Base-by-base conservation (phyloP, 2,329 filamentous ascomycete genomes). In the Nemania sp. region DNA sequence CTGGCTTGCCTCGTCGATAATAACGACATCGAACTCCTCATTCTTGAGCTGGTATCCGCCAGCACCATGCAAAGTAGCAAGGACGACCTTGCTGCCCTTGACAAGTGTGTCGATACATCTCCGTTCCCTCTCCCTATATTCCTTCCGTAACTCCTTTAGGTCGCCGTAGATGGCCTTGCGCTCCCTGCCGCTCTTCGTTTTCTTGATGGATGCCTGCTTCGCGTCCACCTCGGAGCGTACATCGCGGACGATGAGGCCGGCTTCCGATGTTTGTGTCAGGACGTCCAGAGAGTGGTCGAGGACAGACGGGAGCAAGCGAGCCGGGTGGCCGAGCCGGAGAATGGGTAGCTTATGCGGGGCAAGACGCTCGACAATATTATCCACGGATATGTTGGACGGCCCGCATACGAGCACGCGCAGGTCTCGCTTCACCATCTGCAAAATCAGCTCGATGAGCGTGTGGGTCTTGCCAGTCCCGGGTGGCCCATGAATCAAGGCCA, bases 381-480 rank as follows among this genome's bases (percentile, higher is more conserved):
- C 95, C 1, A 99, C 95, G 0, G 92, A 95, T 68, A 99, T 93
- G 73, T 99, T 99, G 32, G 92, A 97, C 0, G 95, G 95, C 0
- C 94, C 95, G 70, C 95, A 98, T n/a, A 98, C 94, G 1, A 98
- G 82, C 11, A 98, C 81, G 1, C 92, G 86, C 55, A 88, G 83
- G 35, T 87, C 84, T 21, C 86, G 85, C 71, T 88, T 88, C 56
- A 96, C 80, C 68, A 98, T 80, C 72, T 99, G 95, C n/a, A 96
- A 81, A 62, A 99, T 96, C 12, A 99, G 81, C 75, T 99, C 95
- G 61, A 99, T 94, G 40, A 99, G 79, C 0, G 95, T 98, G 73
- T 98, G 94, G 0, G 95, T 99, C 76, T 99, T 99, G 50, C 95
- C 95, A 0, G 95, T 99, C 1, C 95, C 95, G 0, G 95, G 95